Evolutionary conservation across 1,284 basidiomycete genomes (phyloP).

Genomic region (Polyporus tsugae): DNA sequence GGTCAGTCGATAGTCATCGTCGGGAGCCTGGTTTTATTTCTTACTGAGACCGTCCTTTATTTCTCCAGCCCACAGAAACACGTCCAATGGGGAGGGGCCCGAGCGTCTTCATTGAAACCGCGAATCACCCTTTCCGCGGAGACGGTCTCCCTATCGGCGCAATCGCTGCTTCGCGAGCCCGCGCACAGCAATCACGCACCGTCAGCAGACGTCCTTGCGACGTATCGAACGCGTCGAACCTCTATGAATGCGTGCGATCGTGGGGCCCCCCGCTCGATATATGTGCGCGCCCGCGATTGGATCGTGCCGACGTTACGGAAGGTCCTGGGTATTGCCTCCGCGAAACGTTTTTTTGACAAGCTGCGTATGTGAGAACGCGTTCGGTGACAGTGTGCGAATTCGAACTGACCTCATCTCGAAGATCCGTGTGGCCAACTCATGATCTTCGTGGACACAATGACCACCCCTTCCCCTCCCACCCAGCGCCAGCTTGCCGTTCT

Average conservation of each 20-base stretch:
- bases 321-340: constrained; percentile 14
- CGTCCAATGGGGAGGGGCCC: not conserved
- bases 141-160: constrained; percentile 21
- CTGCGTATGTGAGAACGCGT: constrained; percentile 20
- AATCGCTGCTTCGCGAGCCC: constrained; percentile 17
- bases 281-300: not conserved
- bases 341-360: constrained; percentile 15
- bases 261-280: not conserved
- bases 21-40: constrained; percentile 1
- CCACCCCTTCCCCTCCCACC: constrained; percentile 7
- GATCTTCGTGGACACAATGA: constrained; percentile 20
- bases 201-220: constrained; percentile 11
- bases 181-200: constrained; percentile 5
- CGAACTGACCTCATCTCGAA: constrained; percentile 20
- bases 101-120: constrained; percentile 3
- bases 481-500: constrained; percentile 3
- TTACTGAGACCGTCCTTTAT: constrained; percentile 9
- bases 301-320: constrained; percentile 15
- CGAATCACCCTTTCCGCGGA: constrained; percentile 11
- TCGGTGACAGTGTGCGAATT: constrained; percentile 5
- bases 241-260: constrained; percentile 1
- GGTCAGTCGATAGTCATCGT: constrained; percentile 12
- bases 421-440: constrained; percentile 14
- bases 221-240: not conserved
- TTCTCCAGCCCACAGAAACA: constrained; percentile 13